Conservation (phyloP, 179 eudicot species). For the Spergularia azorica region DNA sequence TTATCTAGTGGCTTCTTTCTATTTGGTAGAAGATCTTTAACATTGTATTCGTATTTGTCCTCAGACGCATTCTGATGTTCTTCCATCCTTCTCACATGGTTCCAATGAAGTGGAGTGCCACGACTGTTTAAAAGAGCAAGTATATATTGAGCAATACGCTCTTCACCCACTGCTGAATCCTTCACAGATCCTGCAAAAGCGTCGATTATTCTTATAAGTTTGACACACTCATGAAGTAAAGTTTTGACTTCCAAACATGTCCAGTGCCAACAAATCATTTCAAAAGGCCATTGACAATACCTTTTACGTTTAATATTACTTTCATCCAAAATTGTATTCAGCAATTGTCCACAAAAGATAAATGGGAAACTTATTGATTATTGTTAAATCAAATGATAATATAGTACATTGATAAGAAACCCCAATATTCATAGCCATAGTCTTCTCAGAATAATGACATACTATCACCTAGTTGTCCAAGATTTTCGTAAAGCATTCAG, state of each 20-base stretch:
- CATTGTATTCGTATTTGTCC: constrained; percentile 46
- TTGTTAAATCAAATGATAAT: neutral
- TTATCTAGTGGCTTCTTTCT: constrained; percentile 58
- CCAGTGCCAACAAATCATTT: constrained; percentile 6
- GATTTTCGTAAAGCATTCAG: neutral
- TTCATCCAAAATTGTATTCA: neutral
- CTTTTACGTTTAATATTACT: neutral
- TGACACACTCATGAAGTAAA: neutral
- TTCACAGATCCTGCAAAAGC: constrained; percentile 73
- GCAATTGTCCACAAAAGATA: neutral
- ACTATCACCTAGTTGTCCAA: neutral
- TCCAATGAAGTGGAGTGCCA: constrained; percentile 91
- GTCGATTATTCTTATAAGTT: neutral
- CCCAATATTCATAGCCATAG: neutral
- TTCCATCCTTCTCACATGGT: constrained; percentile 42
- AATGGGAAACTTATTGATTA: no score
- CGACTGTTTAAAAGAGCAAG: constrained; percentile 83
- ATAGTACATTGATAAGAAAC: neutral
- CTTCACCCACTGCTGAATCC: constrained; percentile 98
- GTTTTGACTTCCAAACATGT: neutral
- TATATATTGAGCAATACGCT: constrained; percentile 89
- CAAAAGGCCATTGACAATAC: constrained; percentile 1
- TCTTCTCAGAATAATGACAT: neutral
- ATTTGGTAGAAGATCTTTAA: constrained; percentile 69
- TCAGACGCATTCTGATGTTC: constrained; percentile 30